Evolutionary conservation across 805 yeast species (phyloP).

Genomic region (Candida khao-thaluensis): DNA sequence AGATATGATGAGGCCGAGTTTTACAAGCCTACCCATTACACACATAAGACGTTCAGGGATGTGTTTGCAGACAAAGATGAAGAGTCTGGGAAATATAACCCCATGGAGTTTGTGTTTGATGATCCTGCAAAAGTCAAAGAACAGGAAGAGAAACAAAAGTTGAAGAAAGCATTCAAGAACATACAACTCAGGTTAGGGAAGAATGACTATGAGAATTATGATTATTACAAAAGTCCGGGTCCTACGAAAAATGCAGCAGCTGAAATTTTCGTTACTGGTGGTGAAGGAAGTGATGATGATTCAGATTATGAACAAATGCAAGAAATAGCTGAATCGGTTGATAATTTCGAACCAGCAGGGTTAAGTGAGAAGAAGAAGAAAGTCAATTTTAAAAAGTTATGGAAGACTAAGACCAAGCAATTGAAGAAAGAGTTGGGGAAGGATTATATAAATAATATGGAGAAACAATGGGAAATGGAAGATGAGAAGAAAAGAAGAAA

Average conservation of each 20-base stretch:
- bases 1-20: slow-evolving; percentile 30
- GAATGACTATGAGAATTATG: slow-evolving; percentile 33
- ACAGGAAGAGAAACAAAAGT: slow-evolving; percentile 21
- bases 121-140: slow-evolving; percentile 21
- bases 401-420: slow-evolving; percentile 21
- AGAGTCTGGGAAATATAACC: slow-evolving; percentile 31
- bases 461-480: slow-evolving; percentile 19
- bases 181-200: slow-evolving; percentile 29
- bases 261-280: slow-evolving; percentile 22
- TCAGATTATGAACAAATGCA: slow-evolving; percentile 14
- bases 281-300: slow-evolving; percentile 17
- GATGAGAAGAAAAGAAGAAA: slow-evolving; percentile 14
- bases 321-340: slow-evolving; percentile 9
- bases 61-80: slow-evolving; percentile 36
- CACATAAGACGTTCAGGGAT: slow-evolving; percentile 39
- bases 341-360: slow-evolving; percentile 11
- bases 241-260: slow-evolving; percentile 13
- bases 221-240: slow-evolving; percentile 27
- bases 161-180: slow-evolving; percentile 28
- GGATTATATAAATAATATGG: slow-evolving; percentile 21
- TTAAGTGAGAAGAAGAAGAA: slow-evolving; percentile 17
- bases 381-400: slow-evolving; percentile 14
- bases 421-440: slow-evolving; percentile 26
- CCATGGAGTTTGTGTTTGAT: slow-evolving; percentile 41
- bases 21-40: slow-evolving; percentile 35